Percentiles rank a stretch among this genome's conserved stretches.
Evolutionary conservation across 345 rosid genomes (phyloP).

Genomic region (Melaleuca quinquenervia): DNA sequence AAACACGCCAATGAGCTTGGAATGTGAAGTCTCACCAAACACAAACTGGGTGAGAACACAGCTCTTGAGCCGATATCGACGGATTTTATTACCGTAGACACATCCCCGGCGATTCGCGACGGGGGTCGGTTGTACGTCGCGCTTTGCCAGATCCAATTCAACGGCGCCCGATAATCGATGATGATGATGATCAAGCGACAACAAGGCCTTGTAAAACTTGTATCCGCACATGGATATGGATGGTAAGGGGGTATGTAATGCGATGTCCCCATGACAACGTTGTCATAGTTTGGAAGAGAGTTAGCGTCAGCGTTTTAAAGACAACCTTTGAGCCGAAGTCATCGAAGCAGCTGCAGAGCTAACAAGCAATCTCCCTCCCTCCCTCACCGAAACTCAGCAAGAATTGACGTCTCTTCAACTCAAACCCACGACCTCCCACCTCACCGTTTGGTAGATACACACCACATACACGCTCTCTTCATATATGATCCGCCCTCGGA

Average conservation of each 20-base stretch:
- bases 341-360: neutral
- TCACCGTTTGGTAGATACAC: conserved; percentile 62
- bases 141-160: neutral
- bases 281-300: conserved; percentile 4
- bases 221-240: neutral
- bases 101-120: no score
- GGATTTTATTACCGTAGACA: neutral
- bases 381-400: neutral
- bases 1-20: neutral
- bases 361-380: neutral
- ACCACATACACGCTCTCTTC: neutral
- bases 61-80: neutral
- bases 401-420: conserved; percentile 45
- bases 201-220: neutral
- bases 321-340: conserved; percentile 15
- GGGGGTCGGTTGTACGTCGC: neutral
- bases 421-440: conserved; percentile 68
- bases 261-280: neutral
- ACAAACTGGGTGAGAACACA: neutral
- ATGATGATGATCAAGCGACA: no score
- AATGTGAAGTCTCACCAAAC: neutral
- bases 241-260: neutral
- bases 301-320: conserved; percentile 4
- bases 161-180: neutral
- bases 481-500: neutral